Percentiles rank a stretch among this genome's conserved stretches.
These are phyloP conservation scores for Betula pendula DNA, from an alignment of 306 rosid species.

Conservation along the genomic window DNA sequence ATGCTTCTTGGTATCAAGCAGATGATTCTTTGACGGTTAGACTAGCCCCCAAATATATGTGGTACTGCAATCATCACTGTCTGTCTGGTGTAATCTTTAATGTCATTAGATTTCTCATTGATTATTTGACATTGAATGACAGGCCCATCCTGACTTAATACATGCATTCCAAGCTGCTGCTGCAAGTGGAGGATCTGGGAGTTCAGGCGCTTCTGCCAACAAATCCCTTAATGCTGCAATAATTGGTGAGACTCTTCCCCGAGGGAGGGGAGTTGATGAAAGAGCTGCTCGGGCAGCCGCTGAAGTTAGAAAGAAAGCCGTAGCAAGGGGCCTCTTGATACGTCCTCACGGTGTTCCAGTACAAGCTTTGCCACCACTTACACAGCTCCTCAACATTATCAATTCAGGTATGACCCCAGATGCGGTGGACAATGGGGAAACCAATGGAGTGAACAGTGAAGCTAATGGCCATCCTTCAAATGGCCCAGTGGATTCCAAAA, in stretches of 20 bases:
- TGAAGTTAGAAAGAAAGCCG: slow-evolving; percentile 91
- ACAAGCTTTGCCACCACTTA: slow-evolving; percentile 80
- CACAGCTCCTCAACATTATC: slow-evolving; percentile 74
- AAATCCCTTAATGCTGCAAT: slow-evolving; percentile 82
- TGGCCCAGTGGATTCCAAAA: slow-evolving; percentile 34
- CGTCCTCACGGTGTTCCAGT: slow-evolving; percentile 87
- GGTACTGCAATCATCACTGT: not conserved
- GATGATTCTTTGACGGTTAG: not conserved
- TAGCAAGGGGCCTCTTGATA: slow-evolving; percentile 76
- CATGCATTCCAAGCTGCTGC: slow-evolving; percentile 98
- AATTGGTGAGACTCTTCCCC: slow-evolving; percentile 66
- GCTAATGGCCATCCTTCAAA: slow-evolving; percentile 33
- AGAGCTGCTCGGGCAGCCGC: slow-evolving; percentile 96
- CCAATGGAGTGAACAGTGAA: slow-evolving; percentile 49
- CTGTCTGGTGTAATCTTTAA: not conserved
- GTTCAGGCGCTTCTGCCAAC: slow-evolving; percentile 59
- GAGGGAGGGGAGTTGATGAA: slow-evolving; percentile 94
- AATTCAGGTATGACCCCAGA: slow-evolving; percentile 63
- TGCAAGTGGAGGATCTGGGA: slow-evolving; percentile 79
- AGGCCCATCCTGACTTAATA: slow-evolving; percentile 87
- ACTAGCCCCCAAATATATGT: not conserved
- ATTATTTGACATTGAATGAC: slow-evolving; percentile 24
- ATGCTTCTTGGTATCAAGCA: not conserved
- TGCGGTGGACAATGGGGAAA: slow-evolving; percentile 46
- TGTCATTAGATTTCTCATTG: slow-evolving; percentile 7